Base-by-base conservation (phyloP, 345 rosid genomes). In the Diplotaxis tenuifolia region DNA sequence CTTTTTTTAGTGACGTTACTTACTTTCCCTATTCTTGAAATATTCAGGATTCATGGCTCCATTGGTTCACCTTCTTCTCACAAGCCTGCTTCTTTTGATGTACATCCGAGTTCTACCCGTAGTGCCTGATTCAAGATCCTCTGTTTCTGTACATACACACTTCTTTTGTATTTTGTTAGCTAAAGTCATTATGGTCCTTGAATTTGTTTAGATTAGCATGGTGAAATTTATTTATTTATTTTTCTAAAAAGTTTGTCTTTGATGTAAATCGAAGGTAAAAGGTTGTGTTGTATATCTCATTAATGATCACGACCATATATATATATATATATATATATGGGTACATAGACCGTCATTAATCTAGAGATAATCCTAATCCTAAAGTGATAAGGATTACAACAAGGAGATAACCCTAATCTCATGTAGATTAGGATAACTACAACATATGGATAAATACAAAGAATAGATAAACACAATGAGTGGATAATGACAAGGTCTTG, bases 21-120 rank as follows among this genome's bases (percentile, higher is more conserved):
- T 22, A 77, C 82, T 4, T 85, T 91, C 57, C 61, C 89, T 21
- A 71, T 83, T 65, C 84, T 91, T 58, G 97, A 91, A 81, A 68
- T 76, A 15, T 63, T 77, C 4, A 71, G 86, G 80, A 59, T 86
- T 68, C 83, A 83, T 60, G 80, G 79, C 60, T 65, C 82, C 14
- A 75, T 83, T 52, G 76, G 71, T 28, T 42, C 61, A 54, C 71
- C 74, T 40, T 67, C 89, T 73, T 78, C 81, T 54, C 54, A 42
- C 53, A 57, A 42, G 15, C 62, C 86, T 67, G 15, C 89, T 52
- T 72, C 86, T 66, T 86, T 87, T 82, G 97, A 86, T 68, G 84
- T 85, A 88, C 87, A 94, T 78, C 81, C 87, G 53, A 79, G 16
- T 66, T 77, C 65, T 52, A 52, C 65, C 52, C 59, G 47, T 64